Evolutionary conservation across 2,329 filamentous ascomycete genomes (phyloP), one percentile per base, ranked within the genome.

Genomic region (Cyclaneusma minus): DNA sequence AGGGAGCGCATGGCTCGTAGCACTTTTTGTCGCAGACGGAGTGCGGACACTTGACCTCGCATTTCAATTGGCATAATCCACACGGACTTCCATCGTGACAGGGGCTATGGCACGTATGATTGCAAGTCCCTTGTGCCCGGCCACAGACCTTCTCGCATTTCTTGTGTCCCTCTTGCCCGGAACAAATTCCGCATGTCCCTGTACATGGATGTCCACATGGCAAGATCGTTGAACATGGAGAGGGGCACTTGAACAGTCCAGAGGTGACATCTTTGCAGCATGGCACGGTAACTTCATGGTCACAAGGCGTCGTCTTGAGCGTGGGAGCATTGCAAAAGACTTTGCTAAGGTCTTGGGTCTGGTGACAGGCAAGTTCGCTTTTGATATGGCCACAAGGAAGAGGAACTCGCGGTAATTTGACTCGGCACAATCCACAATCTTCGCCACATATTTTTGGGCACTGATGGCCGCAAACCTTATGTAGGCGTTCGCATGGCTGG

Each of bases 131-230:
- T 35, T 59, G 66, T 0, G 43, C 39, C 2, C 66, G 51, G 3
- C 53, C 56, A 40, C 70, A 78, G 22, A 13, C n/a, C 22, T 24
- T 13, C 10, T 5, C 15, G n/a, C 22, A 24, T 16, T 13, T 13
- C 22, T 5, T 10, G 14, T 24, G 22, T 13, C 6, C 8, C 55
- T 38, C 4, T 43, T 35, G 1, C 31, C 22, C 1, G 20, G 52
- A 54, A 43, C 75, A 81, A 0, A 31, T 28, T 3, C 32, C 44
- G 39, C 73, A 81, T 5, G 19, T 28, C 1, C 48, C 51, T 4
- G 38, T 49, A 42, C 74, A 80, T 0, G 25, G 24, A 39, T 79
- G 74, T 0, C 74, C 70, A 35, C 75, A 82, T 0, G 43, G 16
- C 1, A 68, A 50, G 1, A 42, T 17, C 0, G 36, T 32, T 1